These are phyloP conservation scores for Pythium aphanidermatum DNA, from an alignment of 352 stramenopile genomes.

Conservation along the genomic window DNA sequence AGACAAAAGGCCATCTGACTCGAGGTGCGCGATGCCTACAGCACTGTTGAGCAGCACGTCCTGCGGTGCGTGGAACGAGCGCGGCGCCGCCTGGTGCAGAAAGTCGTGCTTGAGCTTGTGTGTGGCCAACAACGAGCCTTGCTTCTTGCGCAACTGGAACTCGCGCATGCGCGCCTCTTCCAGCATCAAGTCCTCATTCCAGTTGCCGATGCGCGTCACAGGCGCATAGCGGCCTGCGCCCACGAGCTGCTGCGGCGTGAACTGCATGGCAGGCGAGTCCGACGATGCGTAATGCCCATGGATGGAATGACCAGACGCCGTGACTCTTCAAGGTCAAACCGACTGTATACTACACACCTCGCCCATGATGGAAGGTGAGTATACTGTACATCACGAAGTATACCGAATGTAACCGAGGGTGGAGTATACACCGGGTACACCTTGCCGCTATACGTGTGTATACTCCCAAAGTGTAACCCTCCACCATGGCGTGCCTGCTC, in stretches of 20 bases:
- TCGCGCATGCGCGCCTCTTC: slow-evolving; percentile 83
- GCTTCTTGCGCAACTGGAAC: slow-evolving; percentile 73
- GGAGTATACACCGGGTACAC: too few relatives aligned
- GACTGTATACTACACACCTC: too few relatives aligned
- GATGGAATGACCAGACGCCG: not conserved
- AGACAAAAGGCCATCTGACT: slow-evolving; percentile 41
- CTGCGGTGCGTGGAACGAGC: slow-evolving; percentile 34
- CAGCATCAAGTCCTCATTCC: slow-evolving; percentile 88
- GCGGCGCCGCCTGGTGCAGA: slow-evolving; percentile 55
- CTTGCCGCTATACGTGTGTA: too few relatives aligned
- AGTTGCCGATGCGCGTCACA: slow-evolving; percentile 82
- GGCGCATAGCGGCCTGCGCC: slow-evolving; percentile 75
- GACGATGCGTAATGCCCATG: too few relatives aligned
- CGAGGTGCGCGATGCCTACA: slow-evolving; percentile 44
- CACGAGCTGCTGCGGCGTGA: slow-evolving; percentile 87
- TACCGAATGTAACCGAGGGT: too few relatives aligned
- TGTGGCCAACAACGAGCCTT: slow-evolving; percentile 72
- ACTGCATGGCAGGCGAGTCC: slow-evolving; percentile 79
- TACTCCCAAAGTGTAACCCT: too few relatives aligned
- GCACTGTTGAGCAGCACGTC: slow-evolving; percentile 49
- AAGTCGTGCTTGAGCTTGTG: slow-evolving; percentile 78
- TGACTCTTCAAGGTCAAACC: too few relatives aligned
- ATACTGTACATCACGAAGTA: not conserved
- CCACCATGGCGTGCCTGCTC: too few relatives aligned
- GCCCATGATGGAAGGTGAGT: too few relatives aligned